Conservation (phyloP, 257 asterid genomes). For the Lycium barbarum region DNA sequence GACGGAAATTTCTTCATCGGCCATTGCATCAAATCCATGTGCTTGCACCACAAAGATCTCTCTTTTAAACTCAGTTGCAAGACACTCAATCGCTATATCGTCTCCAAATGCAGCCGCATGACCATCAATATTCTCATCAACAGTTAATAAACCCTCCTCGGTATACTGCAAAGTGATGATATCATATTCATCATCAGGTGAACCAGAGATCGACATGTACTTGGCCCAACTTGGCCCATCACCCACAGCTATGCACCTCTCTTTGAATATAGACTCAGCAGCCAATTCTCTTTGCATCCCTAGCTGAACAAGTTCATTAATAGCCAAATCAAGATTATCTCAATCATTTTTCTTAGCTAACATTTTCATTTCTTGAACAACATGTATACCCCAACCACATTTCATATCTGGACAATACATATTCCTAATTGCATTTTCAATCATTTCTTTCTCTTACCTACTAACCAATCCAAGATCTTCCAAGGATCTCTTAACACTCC, state of each 20-base stretch:
- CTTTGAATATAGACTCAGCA: slow-evolving; percentile 91
- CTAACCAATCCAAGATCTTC: slow-evolving; percentile 81
- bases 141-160: slow-evolving; percentile 85
- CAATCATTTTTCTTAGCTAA: slow-evolving; percentile 79
- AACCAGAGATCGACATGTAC: slow-evolving; percentile 90
- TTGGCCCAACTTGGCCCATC: slow-evolving; percentile 95
- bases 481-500: slow-evolving; percentile 71
- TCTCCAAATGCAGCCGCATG: slow-evolving; percentile 97
- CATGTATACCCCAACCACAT: slow-evolving; percentile 93
- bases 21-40: too few species aligned
- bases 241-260: slow-evolving; percentile 82
- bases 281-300: slow-evolving; percentile 95
- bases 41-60: slow-evolving; percentile 98
- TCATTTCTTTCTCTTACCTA: slow-evolving; percentile 51
- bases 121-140: slow-evolving; percentile 87
- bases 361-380: slow-evolving; percentile 89
- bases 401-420: slow-evolving; percentile 96
- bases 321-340: slow-evolving; percentile 65
- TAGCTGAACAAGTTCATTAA: slow-evolving; percentile 71
- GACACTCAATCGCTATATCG: slow-evolving; percentile 95
- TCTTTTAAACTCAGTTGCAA: slow-evolving; percentile 90
- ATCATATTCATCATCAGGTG: slow-evolving; percentile 83
- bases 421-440: slow-evolving; percentile 69
- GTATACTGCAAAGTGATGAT: slow-evolving; percentile 90
- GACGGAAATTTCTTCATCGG: too few species aligned